A percentile compares a stretch with the other conserved stretches of the same genome.
Evolutionary conservation across 2,329 filamentous ascomycete genomes (phyloP).

Genomic region (Fusarium decemcellulare): DNA sequence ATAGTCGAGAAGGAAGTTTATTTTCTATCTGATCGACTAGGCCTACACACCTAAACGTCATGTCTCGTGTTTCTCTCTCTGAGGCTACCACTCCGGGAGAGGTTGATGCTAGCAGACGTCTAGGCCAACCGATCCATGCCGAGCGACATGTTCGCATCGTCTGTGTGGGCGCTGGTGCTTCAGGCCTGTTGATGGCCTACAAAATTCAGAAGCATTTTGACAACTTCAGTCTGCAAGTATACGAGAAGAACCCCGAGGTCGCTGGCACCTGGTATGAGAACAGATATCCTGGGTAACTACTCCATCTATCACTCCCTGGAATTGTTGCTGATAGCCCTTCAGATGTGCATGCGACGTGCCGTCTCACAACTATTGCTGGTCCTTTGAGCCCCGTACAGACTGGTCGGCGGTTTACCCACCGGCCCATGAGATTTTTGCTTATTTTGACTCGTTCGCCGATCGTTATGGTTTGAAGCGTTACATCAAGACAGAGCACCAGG

Average conservation of each 20-base stretch:
- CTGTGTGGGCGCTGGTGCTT: constrained; percentile 30
- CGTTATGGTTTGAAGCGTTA: constrained; percentile 61
- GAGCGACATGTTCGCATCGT: constrained; percentile 41
- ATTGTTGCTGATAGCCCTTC: neutral
- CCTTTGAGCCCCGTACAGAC: constrained; percentile 56
- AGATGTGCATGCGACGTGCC: constrained; percentile 67
- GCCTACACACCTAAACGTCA: neutral
- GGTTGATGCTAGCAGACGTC: constrained; percentile 32
- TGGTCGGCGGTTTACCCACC: constrained; percentile 72
- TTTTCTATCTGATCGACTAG: neutral
- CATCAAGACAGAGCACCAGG: constrained; percentile 61
- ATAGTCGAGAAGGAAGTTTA: neutral
- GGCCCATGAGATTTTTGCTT: constrained; percentile 68
- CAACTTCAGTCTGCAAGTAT: constrained; percentile 51
- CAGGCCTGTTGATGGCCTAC: constrained; percentile 47
- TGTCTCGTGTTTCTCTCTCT: constrained; percentile 29
- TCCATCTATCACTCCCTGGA: neutral
- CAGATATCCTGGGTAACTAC: constrained; percentile 63
- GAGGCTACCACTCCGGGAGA: constrained; percentile 30
- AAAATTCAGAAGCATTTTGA: constrained; percentile 32
- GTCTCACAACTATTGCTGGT: constrained; percentile 66
- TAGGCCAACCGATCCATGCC: constrained; percentile 36
- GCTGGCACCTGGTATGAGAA: constrained; percentile 74
- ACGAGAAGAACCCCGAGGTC: constrained; percentile 69
- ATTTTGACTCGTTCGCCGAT: constrained; percentile 64